These are phyloP conservation scores for Trametes sanguinea DNA, from an alignment of 768 basidiomycete species.

Conservation along the genomic window DNA sequence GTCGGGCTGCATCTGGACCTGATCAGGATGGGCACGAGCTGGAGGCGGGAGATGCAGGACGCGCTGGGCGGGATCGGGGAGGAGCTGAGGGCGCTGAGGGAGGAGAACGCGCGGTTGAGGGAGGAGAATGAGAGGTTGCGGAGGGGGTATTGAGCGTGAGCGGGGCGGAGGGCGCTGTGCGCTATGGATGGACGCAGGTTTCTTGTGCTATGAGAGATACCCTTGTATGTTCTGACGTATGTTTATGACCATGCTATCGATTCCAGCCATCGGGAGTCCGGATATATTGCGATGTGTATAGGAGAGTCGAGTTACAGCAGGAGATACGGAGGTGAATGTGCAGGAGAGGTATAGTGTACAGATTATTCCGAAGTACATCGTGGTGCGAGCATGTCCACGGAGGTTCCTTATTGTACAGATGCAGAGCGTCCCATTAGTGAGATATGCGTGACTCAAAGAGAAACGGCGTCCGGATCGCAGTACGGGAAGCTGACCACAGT, in stretches of 20 bases:
- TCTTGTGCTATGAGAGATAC: neutral
- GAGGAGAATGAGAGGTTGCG: slow-evolving; percentile 67
- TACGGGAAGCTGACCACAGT: no score
- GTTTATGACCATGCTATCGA: neutral
- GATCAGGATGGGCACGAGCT: slow-evolving; percentile 67
- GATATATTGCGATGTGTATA: neutral
- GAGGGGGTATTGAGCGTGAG: slow-evolving; percentile 34
- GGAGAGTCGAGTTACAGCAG: neutral
- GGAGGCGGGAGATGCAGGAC: slow-evolving; percentile 64
- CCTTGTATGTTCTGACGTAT: neutral
- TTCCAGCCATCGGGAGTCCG: neutral
- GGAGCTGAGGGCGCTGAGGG: slow-evolving; percentile 49
- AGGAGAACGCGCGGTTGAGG: slow-evolving; percentile 53
- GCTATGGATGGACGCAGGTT: neutral
- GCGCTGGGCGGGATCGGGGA: slow-evolving; percentile 63
- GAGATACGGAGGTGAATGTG: no score
- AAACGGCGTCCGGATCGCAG: no score
- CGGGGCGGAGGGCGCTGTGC: neutral
- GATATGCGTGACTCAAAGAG: no score
- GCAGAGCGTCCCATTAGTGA: no score
- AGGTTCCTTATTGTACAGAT: no score
- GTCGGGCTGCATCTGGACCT: slow-evolving; percentile 74
- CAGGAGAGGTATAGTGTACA: no score
- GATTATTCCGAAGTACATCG: no score
- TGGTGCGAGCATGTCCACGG: no score